Conservation (phyloP, 2,329 filamentous ascomycete species). For the Arthrobotrys sinensis region DNA sequence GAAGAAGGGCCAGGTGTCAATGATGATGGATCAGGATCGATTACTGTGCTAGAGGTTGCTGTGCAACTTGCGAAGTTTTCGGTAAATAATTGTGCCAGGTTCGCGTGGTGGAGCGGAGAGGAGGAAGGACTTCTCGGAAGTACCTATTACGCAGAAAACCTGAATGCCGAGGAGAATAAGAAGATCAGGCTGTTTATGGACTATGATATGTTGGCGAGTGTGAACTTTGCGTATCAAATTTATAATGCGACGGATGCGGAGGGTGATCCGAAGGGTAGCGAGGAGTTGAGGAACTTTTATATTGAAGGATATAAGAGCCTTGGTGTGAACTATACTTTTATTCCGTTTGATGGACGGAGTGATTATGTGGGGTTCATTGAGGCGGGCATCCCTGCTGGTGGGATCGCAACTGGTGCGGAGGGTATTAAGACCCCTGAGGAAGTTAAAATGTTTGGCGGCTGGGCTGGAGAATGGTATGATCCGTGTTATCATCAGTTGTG, state of each 20-base stretch:
- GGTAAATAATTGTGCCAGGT: conserved; percentile 77
- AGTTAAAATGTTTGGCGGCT: conserved; percentile 78
- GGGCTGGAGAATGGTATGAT: conserved; percentile 73
- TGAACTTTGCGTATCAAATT: conserved; percentile 78
- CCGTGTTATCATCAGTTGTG: conserved; percentile 73
- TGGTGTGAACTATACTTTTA: conserved; percentile 78
- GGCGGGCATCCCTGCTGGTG: conserved; percentile 80
- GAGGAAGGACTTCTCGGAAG: conserved; percentile 78
- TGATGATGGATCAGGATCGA: conserved; percentile 70
- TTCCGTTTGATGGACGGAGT: conserved; percentile 82
- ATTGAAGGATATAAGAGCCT: conserved; percentile 77
- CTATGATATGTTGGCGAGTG: conserved; percentile 79
- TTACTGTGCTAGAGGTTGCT: conserved; percentile 75
- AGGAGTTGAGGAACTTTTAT: conserved; percentile 79
- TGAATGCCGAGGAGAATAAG: conserved; percentile 74
- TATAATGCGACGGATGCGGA: conserved; percentile 80
- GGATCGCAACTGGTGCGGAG: conserved; percentile 84
- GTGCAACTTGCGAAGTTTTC: conserved; percentile 73
- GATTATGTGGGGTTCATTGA: conserved; percentile 85
- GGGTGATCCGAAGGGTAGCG: conserved; percentile 78
- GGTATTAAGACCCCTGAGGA: conserved; percentile 80
- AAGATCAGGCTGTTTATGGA: conserved; percentile 79
- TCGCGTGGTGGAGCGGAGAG: conserved; percentile 79
- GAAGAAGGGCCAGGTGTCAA: conserved; percentile 74
- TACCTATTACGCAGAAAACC: conserved; percentile 74